phyloP scores from a whole-genome alignment of 148 eudicot genomes.

The Fagopyrum homotropicum region DNA sequence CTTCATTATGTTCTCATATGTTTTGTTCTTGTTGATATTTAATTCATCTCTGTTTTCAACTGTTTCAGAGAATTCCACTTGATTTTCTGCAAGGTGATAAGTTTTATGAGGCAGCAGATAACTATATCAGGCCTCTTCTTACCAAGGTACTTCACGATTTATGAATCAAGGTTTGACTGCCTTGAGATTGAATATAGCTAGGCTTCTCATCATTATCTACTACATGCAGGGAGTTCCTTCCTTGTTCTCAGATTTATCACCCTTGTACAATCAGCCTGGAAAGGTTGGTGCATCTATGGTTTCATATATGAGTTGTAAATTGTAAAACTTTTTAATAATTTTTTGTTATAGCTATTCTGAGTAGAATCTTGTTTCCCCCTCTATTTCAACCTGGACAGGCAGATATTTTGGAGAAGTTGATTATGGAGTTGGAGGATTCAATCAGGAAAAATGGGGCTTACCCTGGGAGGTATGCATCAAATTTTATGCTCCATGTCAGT shows the following conservation, averaged over 20 bases:
- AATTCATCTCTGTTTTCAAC: constrained; percentile 1
- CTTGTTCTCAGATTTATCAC: constrained; percentile 93
- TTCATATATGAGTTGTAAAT: background rate
- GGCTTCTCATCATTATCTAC: constrained; percentile 21
- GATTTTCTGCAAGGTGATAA: constrained; percentile 81
- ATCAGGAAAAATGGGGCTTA: constrained; percentile 60
- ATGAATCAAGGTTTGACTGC: constrained; percentile 6
- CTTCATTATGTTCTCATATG: background rate
- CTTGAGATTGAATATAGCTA: constrained; percentile 2
- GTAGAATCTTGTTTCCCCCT: background rate
- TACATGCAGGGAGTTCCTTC: constrained; percentile 89
- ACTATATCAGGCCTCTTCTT: constrained; percentile 75
- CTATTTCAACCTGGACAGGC: constrained; percentile 39
- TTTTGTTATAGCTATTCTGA: background rate
- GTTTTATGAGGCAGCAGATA: constrained; percentile 74
- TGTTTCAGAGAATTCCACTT: constrained; percentile 81
- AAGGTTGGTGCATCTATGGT: constrained; percentile 46
- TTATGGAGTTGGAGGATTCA: constrained; percentile 68
- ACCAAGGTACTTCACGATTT: constrained; percentile 53
- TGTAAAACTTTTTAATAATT: background rate
- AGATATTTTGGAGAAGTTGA: constrained; percentile 65
- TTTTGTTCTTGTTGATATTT: background rate
- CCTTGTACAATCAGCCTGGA: constrained; percentile 87
- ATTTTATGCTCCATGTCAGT: background rate
- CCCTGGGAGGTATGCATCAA: constrained; percentile 61